Evolutionary conservation across 306 rosid genomes (phyloP).

Genomic region (Luffa acutangula): DNA sequence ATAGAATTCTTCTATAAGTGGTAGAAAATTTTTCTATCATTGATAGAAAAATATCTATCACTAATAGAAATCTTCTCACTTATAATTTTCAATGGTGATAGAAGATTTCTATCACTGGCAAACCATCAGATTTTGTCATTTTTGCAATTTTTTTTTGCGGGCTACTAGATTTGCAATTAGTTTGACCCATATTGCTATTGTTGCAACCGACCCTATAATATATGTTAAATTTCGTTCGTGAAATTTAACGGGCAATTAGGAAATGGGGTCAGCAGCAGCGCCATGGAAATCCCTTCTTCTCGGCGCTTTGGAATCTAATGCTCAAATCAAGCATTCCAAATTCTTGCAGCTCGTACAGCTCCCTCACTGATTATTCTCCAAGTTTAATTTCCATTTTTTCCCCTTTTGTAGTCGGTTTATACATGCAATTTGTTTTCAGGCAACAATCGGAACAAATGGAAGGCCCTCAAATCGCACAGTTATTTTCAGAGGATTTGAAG

Average conservation of each 20-base stretch:
- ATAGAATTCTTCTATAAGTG: no score
- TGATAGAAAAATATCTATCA: no score
- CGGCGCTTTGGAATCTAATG: conserved; percentile 46
- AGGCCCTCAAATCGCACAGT: conserved; percentile 75
- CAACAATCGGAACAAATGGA: conserved; percentile 57
- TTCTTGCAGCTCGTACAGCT: conserved; percentile 49
- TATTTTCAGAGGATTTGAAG: conserved; percentile 76
- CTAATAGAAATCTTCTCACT: no score
- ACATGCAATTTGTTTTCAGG: conserved; percentile 29
- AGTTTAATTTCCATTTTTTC: background rate
- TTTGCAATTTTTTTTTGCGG: no score
- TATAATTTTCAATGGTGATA: no score
- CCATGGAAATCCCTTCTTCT: conserved; percentile 67
- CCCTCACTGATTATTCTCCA: background rate
- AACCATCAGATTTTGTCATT: no score
- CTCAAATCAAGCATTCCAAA: conserved; percentile 42
- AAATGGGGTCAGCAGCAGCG: conserved; percentile 28
- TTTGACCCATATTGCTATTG: no score
- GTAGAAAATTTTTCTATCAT: no score
- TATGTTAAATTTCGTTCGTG: no score
- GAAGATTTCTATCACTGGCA: no score
- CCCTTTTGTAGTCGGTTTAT: background rate
- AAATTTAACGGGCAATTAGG: background rate
- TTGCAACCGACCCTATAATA: no score
- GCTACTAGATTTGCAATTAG: no score